Percentiles rank a stretch among this genome's conserved stretches.
Evolutionary conservation across 2,329 filamentous ascomycete genomes (phyloP).

Genomic region (Piedraia hortae): DNA sequence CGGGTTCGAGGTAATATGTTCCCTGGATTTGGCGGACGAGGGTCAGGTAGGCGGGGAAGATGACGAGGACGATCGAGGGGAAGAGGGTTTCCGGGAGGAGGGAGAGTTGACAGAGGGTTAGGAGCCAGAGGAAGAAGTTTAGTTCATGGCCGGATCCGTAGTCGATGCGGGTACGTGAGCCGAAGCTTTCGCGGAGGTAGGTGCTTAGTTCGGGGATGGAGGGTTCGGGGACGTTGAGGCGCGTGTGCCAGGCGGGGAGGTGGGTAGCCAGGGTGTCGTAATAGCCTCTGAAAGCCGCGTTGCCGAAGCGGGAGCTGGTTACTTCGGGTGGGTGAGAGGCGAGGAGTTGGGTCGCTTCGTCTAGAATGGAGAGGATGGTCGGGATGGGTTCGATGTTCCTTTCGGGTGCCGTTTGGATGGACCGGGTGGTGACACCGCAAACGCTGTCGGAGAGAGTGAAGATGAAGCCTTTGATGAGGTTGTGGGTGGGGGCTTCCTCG

Average conservation of each 20-base stretch:
- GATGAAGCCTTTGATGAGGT: conserved; percentile 55
- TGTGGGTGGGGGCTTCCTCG: conserved; percentile 45
- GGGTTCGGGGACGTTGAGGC: conserved; percentile 24
- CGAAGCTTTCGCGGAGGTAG: conserved; percentile 64
- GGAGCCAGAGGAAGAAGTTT: conserved; percentile 87
- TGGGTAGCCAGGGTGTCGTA: conserved; percentile 32
- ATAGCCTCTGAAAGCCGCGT: conserved; percentile 66
- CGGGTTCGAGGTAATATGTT: conserved; percentile 83
- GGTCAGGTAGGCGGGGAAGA: conserved; percentile 58
- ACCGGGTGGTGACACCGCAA: conserved; percentile 36
- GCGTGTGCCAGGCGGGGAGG: conserved; percentile 33
- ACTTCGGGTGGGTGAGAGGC: conserved; percentile 51
- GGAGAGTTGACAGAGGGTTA: conserved; percentile 66
- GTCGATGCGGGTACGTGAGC: conserved; percentile 67
- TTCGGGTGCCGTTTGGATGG: conserved; percentile 22
- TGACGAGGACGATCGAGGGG: conserved; percentile 40
- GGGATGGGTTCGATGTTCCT: conserved; percentile 32
- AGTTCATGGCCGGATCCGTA: conserved; percentile 94
- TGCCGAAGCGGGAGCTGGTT: conserved; percentile 79
- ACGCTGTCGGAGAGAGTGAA: conserved; percentile 69
- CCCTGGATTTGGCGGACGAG: conserved; percentile 74
- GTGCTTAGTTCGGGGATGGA: conserved; percentile 45
- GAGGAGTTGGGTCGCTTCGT: conserved; percentile 39
- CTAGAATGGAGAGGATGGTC: conserved; percentile 40
- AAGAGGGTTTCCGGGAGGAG: conserved; percentile 40